These are phyloP conservation scores for Eremothecium cymbalariae DNA, from an alignment of 1,139 yeast genomes.

Conservation along the genomic window DNA sequence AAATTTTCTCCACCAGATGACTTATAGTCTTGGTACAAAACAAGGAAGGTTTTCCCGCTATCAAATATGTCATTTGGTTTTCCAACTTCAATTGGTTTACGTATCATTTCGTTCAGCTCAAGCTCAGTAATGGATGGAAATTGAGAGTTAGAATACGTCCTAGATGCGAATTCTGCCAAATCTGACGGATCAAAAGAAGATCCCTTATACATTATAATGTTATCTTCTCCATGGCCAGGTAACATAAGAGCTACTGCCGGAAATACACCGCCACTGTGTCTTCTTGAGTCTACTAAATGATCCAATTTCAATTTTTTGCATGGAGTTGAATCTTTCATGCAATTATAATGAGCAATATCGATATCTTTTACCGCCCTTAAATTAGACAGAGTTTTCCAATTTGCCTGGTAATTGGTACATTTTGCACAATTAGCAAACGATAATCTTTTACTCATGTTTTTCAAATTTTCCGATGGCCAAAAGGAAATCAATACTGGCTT, in stretches of 20 bases:
- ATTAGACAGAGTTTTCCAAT: slow-evolving; percentile 53
- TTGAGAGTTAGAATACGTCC: slow-evolving; percentile 33
- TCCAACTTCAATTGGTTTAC: slow-evolving; percentile 12
- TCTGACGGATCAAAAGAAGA: slow-evolving; percentile 13
- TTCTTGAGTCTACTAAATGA: slow-evolving; percentile 23
- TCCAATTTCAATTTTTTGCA: slow-evolving; percentile 45
- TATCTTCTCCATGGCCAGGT: slow-evolving; percentile 31
- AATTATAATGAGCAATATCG: slow-evolving; percentile 54
- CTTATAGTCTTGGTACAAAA: slow-evolving; percentile 47
- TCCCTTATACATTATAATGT: slow-evolving; percentile 19
- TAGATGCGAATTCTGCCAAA: slow-evolving; percentile 33
- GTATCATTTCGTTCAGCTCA: slow-evolving; percentile 14
- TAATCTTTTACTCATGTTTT: slow-evolving; percentile 30
- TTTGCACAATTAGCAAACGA: slow-evolving; percentile 41
- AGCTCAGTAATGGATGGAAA: slow-evolving; percentile 31
- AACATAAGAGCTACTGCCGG: slow-evolving; percentile 37
- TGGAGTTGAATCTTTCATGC: slow-evolving; percentile 39
- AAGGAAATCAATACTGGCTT: slow-evolving; percentile 52
- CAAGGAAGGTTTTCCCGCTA: slow-evolving; percentile 42
- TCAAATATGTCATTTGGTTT: slow-evolving; percentile 28
- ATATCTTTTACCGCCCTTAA: slow-evolving; percentile 36
- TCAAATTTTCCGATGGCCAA: slow-evolving; percentile 48
- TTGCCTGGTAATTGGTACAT: slow-evolving; percentile 43
- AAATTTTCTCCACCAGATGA: slow-evolving; percentile 52
- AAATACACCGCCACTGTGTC: slow-evolving; percentile 18